Evolutionary conservation across 306 rosid species (phyloP), one percentile per base, ranked within the genome.

Genomic region (Cucurbita argyrosperma): DNA sequence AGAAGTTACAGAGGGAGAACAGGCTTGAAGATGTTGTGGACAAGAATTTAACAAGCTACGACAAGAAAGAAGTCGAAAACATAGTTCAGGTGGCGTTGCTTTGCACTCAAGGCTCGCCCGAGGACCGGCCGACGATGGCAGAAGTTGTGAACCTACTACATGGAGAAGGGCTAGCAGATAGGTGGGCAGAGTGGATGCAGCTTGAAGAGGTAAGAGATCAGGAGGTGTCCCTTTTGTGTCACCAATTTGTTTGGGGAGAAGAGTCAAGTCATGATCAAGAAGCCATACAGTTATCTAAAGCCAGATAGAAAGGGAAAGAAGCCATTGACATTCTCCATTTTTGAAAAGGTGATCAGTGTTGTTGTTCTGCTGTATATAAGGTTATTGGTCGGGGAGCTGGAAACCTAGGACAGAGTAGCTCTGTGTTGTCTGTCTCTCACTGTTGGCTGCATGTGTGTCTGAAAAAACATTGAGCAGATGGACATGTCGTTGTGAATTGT

Each of bases 131-230:
- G 18, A 85, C 56, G 8, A 92, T 92, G 97, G 79, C 90, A 10
- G 80, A 89, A 75, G 94, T 92, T 10, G 85, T 89, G 14, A 76
- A 77, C 74, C 75, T 92, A 86, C 83, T 92, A 80, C 82, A 70
- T 66, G 96, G 92, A 76, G 88, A 81, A 14, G 90, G 85, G 5
- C 77, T 92, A 75, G 90, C 89, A 11, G 88, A 89, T 80, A 82
- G 90, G 83, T 92, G 97, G 97, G 94, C 87, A 3, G 84, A 86
- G 35, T 92, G 97, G 97, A 81, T 86, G 76, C 88, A 86, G 68
- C 88, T 83, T 51, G 96, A 88, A 77, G 88, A 84, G 70, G 80
- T 55, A 8, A 86, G 89, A 82, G 85, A 67, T 79, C 80, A 68
- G 77, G 90, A 89, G 54, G 73, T 81, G 42, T 74, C 88, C 26